A percentile compares a stretch with the other conserved stretches of the same genome.
These are phyloP conservation scores for Cryphonectria nitschkei DNA, from an alignment of 2,329 filamentous ascomycete species.

Conservation along the genomic window DNA sequence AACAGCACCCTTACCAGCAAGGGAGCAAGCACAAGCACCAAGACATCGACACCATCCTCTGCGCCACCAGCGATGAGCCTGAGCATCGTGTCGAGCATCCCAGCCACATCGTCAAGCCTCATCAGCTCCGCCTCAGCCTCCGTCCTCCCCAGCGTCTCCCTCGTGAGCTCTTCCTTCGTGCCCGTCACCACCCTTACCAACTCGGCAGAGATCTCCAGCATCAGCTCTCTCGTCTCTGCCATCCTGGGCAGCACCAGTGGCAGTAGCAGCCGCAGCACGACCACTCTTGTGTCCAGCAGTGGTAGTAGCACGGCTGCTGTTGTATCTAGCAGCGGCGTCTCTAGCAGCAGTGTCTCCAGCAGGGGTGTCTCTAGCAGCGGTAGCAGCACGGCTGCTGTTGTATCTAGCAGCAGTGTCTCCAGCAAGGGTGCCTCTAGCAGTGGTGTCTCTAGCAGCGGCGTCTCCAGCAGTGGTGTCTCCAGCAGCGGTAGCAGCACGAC, in stretches of 20 bases:
- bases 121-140: constrained; percentile 7
- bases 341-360: too few species aligned
- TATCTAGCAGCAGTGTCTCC: background rate
- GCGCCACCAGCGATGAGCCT: background rate
- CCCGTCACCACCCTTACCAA: constrained; percentile 20
- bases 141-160: constrained; percentile 9
- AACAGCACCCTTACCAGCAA: constrained; percentile 15
- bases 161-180: constrained; percentile 21
- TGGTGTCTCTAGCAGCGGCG: too few species aligned
- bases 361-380: background rate
- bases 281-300: background rate
- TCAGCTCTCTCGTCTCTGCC: constrained; percentile 8
- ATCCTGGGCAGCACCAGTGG: background rate
- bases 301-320: background rate
- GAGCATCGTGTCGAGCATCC: constrained; percentile 10
- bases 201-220: constrained; percentile 13
- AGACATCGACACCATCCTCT: background rate
- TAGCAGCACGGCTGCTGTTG: background rate
- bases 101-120: background rate
- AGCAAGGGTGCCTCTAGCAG: too few species aligned
- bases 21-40: background rate
- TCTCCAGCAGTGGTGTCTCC: too few species aligned
- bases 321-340: too few species aligned
- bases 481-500: background rate
- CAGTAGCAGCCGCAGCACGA: background rate